Conservation (phyloP, 202 grass and related monocot species). For the Thinopyrum obtusiflorum region DNA sequence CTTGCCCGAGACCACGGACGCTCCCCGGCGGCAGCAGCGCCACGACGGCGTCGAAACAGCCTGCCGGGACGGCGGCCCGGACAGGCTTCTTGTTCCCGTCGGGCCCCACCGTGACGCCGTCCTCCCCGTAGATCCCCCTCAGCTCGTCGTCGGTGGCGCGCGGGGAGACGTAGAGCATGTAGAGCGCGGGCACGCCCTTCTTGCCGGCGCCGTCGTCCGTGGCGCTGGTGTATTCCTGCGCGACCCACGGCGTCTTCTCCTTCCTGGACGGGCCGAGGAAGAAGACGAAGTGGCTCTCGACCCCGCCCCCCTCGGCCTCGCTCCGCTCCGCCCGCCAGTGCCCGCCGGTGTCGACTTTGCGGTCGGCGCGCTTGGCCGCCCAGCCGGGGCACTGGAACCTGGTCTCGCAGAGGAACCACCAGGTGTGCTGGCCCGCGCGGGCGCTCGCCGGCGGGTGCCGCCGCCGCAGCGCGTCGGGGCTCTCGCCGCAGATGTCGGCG, state of each 20-base stretch:
- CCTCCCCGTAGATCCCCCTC: not conserved
- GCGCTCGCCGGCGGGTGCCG: not conserved
- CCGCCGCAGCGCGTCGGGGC: not conserved
- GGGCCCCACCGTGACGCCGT: not conserved
- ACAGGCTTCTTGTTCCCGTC: not conserved
- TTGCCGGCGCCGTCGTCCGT: not conserved
- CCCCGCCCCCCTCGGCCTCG: not conserved
- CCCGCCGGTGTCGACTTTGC: not conserved
- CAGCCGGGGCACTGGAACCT: not conserved
- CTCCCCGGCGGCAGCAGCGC: not conserved
- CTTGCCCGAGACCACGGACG: not conserved
- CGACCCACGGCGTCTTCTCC: conserved; percentile 29
- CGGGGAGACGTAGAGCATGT: conserved; percentile 37
- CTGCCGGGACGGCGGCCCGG: not conserved
- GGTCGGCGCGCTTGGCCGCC: not conserved
- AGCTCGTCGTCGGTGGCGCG: not conserved
- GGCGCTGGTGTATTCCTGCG: conserved; percentile 21
- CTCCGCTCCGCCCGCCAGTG: not conserved
- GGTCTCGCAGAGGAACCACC: conserved; percentile 2
- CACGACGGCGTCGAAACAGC: not conserved
- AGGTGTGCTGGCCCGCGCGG: not conserved
- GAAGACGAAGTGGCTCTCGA: conserved; percentile 4
- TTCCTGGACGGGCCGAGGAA: not conserved
- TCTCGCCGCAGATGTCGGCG: not conserved
- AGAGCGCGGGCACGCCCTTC: not conserved